A percentile compares a stretch with the other conserved stretches of the same genome.
Evolutionary conservation across 352 stramenopile genomes (phyloP).

Genomic region (Phytopythium vexans): DNA sequence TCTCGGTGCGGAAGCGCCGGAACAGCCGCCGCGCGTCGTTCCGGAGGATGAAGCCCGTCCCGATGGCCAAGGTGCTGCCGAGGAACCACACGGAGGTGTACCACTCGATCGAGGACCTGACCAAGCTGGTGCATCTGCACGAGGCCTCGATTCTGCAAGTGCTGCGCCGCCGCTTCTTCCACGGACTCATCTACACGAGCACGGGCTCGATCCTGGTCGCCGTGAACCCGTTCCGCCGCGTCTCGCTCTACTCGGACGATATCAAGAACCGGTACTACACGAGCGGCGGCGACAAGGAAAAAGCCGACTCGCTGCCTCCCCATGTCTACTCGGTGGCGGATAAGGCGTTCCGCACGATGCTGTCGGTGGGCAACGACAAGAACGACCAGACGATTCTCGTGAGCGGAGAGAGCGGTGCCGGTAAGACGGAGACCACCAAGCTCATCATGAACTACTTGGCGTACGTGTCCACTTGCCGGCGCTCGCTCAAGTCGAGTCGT

Average conservation of each 20-base stretch:
- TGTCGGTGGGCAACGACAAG: constrained; percentile 41
- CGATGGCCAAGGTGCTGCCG: constrained; percentile 45
- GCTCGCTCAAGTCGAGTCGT: constrained; percentile 2
- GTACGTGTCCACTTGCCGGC: constrained; percentile 61
- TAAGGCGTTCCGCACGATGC: constrained; percentile 86
- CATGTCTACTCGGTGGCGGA: constrained; percentile 87
- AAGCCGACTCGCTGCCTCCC: constrained; percentile 57
- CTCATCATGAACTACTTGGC: constrained; percentile 97
- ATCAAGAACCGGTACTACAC: constrained; percentile 73
- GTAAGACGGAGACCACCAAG: constrained; percentile 97
- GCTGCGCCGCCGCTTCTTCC: constrained; percentile 73
- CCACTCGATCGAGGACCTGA: constrained; percentile 83
- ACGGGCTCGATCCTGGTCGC: constrained; percentile 84
- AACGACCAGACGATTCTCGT: constrained; percentile 94
- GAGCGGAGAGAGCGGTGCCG: constrained; percentile 93
- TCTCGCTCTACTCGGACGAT: constrained; percentile 69
- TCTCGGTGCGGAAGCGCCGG: constrained; percentile 41
- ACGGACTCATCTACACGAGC: constrained; percentile 88
- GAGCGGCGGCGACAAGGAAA: constrained; percentile 45
- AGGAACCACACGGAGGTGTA: constrained; percentile 58
- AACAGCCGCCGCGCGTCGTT: constrained; percentile 48
- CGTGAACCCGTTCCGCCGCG: constrained; percentile 77
- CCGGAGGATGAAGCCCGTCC: constrained; percentile 29
- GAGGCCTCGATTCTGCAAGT: constrained; percentile 90
- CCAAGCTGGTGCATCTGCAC: constrained; percentile 89